Conservation (phyloP, 2,329 filamentous ascomycete genomes). For the Endothia cerciana region DNA sequence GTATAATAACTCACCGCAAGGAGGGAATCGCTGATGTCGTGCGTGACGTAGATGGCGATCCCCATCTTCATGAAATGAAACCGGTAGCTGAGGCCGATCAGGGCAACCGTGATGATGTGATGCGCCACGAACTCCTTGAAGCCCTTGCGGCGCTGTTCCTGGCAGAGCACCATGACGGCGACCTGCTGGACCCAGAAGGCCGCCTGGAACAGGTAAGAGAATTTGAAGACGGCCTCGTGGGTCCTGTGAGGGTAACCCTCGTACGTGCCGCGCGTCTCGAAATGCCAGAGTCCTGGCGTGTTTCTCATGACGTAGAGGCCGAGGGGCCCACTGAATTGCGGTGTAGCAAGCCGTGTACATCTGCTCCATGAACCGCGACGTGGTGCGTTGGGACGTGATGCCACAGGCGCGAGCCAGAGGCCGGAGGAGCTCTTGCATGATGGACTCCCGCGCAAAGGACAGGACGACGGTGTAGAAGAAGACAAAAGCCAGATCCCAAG, state of each 20-base stretch:
- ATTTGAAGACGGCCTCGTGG: constrained; percentile 83
- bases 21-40: constrained; percentile 95
- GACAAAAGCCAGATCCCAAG: constrained; percentile 83
- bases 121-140: constrained; percentile 92
- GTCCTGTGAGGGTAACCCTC: constrained; percentile 84
- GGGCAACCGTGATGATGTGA: constrained; percentile 82
- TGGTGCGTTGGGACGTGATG: constrained; percentile 74
- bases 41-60: constrained; percentile 88
- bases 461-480: constrained; percentile 87
- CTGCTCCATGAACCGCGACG: constrained; percentile 94
- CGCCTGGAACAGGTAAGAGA: constrained; percentile 93
- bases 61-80: constrained; percentile 98
- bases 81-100: constrained; percentile 86
- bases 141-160: constrained; percentile 93
- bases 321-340: constrained; percentile 74
- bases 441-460: constrained; percentile 90
- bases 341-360: constrained; percentile 95
- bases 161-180: constrained; percentile 82
- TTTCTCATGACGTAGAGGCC: constrained; percentile 89
- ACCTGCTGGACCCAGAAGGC: constrained; percentile 96
- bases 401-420: constrained; percentile 73
- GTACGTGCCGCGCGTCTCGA: constrained; percentile 90
- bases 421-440: constrained; percentile 88
- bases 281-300: constrained; percentile 86
- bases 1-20: constrained; percentile 73